Base-by-base conservation (phyloP, 495 filamentous ascomycete species). In the Delitschia confertaspora region DNA sequence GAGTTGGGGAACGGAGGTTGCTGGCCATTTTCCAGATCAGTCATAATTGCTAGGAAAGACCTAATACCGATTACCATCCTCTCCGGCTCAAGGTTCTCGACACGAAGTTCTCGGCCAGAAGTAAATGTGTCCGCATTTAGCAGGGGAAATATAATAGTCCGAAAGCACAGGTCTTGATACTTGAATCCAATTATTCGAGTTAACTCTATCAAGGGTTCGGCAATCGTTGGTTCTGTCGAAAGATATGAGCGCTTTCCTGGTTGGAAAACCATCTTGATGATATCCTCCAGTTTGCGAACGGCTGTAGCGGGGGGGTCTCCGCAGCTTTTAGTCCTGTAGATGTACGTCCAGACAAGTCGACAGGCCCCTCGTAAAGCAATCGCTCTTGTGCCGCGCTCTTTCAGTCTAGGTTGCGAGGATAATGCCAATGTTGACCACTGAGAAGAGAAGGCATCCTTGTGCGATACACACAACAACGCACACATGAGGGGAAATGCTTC, bases 51-150 rank as follows among this genome's bases (percentile, higher is more conserved):
- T 5, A 99, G 69, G 56, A 95, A 99, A 6, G 91, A 80, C 37
- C 85, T 75, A 44, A 99, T 99, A 8, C 88, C 91, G 56, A 99
- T 83, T 7, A 95, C 86, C 69, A 95, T 94, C 57, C 82, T 83
- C 58, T 99, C 91, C 0, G 91, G 91, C 38, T 95, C 91, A 53
- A 99, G 78, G 55, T 91, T 85, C 57, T 95, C 89, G 35, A 93
- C 82, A 57, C 78, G 86, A 43, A 91, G 66, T 21, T 94, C 88
- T 58, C 75, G 80, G 22, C 82, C 80, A 22, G 76, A 72, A 1
- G 75, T 75, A 57, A 98, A 88, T 22, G 85, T 66, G 27, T 99
- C 91, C 5, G 86, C 84, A 59, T 93, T 95, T 53, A 99, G 81
- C 37, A 99, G 64, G 6, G 89, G 91, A 59, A 95, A 99, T 14